A percentile compares a stretch with the other conserved stretches of the same genome.
Conservation (phyloP, 139 green algal species). For the Diplosphaera chodatii region DNA sequence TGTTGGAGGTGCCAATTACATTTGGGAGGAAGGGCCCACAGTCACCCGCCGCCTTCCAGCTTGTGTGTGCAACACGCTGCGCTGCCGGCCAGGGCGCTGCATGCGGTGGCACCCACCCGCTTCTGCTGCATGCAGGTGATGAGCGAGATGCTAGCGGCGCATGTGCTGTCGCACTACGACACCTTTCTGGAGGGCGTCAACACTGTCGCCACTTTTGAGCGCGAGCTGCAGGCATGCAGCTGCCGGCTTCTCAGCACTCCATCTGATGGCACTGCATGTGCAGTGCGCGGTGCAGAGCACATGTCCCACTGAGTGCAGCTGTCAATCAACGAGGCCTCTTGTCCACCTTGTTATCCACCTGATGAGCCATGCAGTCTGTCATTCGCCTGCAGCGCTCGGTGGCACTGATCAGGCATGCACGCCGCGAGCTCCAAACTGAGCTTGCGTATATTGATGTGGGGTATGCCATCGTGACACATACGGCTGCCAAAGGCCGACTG, state of each 20-base stretch:
- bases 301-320: too few relatives aligned
- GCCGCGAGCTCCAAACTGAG: slow-evolving; percentile 19
- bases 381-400: slow-evolving; percentile 14
- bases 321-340: too few relatives aligned
- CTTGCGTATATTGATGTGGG: slow-evolving; percentile 7
- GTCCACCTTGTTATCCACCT: too few relatives aligned
- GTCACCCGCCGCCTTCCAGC: too few relatives aligned
- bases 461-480: slow-evolving; percentile 26
- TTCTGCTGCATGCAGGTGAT: slow-evolving; percentile 22
- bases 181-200: slow-evolving; percentile 31
- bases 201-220: slow-evolving; percentile 19
- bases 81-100: not conserved
- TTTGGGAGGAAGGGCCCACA: too few relatives aligned
- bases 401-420: slow-evolving; percentile 19
- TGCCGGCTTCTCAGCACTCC: not conserved
- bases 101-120: not conserved
- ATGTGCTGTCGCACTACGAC: slow-evolving; percentile 39
- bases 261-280: too few relatives aligned
- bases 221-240: slow-evolving; percentile 17
- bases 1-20: slow-evolving; percentile 40
- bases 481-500: slow-evolving; percentile 25
- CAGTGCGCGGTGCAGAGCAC: too few relatives aligned
- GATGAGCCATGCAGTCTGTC: too few relatives aligned
- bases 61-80: too few relatives aligned
- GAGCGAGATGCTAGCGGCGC: slow-evolving; percentile 31